Evolutionary conservation across 2,329 filamentous ascomycete genomes (phyloP).

Genomic region (Coleophoma cylindrospora): DNA sequence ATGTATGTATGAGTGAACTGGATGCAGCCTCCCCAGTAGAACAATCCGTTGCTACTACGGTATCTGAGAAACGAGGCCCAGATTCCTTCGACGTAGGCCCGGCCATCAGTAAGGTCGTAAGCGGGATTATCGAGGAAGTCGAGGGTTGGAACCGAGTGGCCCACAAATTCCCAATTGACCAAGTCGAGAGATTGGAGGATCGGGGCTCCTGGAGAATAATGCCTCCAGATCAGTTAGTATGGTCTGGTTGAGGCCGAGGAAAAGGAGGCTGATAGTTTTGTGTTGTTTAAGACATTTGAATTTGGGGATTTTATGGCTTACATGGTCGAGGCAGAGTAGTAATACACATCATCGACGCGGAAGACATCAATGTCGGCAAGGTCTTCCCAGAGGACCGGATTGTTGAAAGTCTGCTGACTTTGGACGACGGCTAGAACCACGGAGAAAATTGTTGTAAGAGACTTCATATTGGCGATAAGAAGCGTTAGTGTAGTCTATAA

Average conservation of each 20-base stretch:
- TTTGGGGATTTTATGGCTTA: too few species aligned
- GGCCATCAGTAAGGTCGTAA: constrained; percentile 40
- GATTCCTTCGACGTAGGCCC: constrained; percentile 47
- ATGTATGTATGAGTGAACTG: constrained; percentile 45
- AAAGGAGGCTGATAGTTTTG: too few species aligned
- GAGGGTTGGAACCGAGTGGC: constrained; percentile 39
- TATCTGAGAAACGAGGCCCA: constrained; percentile 52
- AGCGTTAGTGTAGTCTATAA: too few species aligned
- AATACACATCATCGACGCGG: constrained; percentile 40
- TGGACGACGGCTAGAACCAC: too few species aligned
- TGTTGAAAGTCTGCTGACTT: constrained; percentile 19
- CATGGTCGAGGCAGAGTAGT: constrained; percentile 51
- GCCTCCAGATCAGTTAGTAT: constrained; percentile 9
- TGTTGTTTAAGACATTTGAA: too few species aligned
- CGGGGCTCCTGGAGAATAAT: constrained; percentile 49
- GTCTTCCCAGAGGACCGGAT: constrained; percentile 51
- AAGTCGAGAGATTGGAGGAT: constrained; percentile 51
- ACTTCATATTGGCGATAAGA: too few species aligned
- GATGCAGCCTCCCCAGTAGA: constrained; percentile 55
- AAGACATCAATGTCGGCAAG: constrained; percentile 50
- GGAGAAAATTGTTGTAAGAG: too few species aligned
- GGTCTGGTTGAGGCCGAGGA: too few species aligned
- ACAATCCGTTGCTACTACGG: constrained; percentile 40
- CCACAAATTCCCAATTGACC: constrained; percentile 42
- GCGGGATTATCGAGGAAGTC: constrained; percentile 34